Base-by-base conservation (phyloP, 164 flowering plant species). In the Annona cherimola region DNA sequence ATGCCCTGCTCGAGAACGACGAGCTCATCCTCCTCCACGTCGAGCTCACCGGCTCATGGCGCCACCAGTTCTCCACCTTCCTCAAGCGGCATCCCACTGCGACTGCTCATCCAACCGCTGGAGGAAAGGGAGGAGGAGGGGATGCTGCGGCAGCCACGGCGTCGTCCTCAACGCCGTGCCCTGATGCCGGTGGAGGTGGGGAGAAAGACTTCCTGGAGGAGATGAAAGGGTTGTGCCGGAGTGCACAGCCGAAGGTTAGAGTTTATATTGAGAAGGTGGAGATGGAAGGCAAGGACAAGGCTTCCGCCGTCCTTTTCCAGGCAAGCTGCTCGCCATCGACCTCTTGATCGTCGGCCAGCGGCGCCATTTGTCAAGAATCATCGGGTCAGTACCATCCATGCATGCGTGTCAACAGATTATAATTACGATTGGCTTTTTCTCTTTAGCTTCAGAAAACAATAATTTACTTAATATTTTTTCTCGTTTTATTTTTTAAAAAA, bases 311-410 rank as follows among this genome's bases (percentile, higher is more conserved):
- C 78, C 82, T 91, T 46, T 35, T 67, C 12, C 77, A 79, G n/a
- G 69, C 79, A 71, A 41, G 35, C 14, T 45, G 3, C 73, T 68
- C 40, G 78, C 83, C 0, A 67, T 87, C 14, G 91, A 89, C 73
- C 75, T 89, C n/a, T 81, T 91, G 9, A 77, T 91, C 42, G 72
- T 89, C 42, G 93, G 97, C 63, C 94, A 91, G 76, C 76, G 83
- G 7, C 84, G 86, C 63, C 73, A 86, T 50, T 50, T 50, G 59
- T 79, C 90, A 9, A 84, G 87, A 4, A 66, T 89, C 3, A 79
- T 88, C 77, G 88, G 90, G 96, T 86, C 66, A 77, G 87, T 73
- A 71, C 54, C 3, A 61, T 42, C 57, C 57, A 50, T 50, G 35
- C 35, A 26, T 26, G 35, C 35, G 35, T 26, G 35, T 26, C 35